Conservation (phyloP, 2,329 filamentous ascomycete genomes). For the Ramularia endophylla region DNA sequence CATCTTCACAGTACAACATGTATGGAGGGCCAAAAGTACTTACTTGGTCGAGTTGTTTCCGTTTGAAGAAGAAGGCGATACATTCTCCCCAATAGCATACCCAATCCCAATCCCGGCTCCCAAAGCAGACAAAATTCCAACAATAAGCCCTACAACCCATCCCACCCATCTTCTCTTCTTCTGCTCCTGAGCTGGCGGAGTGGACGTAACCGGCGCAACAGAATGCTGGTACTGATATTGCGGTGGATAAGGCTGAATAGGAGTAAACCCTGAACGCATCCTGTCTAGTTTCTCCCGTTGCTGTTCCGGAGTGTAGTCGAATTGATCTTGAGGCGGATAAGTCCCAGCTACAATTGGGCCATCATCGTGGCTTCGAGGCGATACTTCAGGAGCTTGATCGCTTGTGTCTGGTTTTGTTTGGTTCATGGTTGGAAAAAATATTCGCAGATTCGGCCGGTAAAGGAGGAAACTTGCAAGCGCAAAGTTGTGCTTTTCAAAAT, state of each 20-base stretch:
- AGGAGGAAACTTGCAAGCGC: too few relatives aligned
- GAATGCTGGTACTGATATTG: slow-evolving; percentile 5
- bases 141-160: slow-evolving; percentile 4
- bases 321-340: slow-evolving; percentile 1
- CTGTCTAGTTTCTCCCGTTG: not conserved
- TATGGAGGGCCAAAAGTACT: too few relatives aligned
- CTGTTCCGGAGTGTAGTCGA: slow-evolving; percentile 5
- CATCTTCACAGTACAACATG: not conserved
- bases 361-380: slow-evolving; percentile 4
- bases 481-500: too few relatives aligned
- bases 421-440: too few relatives aligned
- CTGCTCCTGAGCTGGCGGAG: not conserved
- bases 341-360: slow-evolving; percentile 3
- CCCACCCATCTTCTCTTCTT: slow-evolving; percentile 4
- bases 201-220: not conserved
- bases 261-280: not conserved
- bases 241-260: slow-evolving; percentile 3
- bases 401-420: not conserved
- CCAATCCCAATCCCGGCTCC: slow-evolving; percentile 7
- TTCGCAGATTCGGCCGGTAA: too few relatives aligned
- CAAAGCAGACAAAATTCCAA: slow-evolving; percentile 2
- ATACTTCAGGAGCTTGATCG: slow-evolving; percentile 6
- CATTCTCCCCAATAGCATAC: slow-evolving; percentile 7
- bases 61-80: not conserved
- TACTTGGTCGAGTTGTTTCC: not conserved